Base-by-base conservation (phyloP, 2,329 filamentous ascomycete genomes). In the Pseudopithomyces chartarum region DNA sequence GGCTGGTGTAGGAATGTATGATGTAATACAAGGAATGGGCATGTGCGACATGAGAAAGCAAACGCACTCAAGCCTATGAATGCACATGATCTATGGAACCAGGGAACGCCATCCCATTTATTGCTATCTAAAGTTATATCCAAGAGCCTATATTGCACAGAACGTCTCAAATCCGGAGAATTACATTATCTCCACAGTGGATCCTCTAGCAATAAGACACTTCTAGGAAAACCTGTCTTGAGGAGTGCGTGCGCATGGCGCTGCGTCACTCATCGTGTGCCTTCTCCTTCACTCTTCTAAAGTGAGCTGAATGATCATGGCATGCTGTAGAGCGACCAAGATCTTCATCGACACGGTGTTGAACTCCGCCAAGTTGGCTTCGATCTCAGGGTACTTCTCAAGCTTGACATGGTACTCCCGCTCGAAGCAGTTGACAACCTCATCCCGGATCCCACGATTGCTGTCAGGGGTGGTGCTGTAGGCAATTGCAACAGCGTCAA, bases 401-500 rank as follows among this genome's bases (percentile, higher is more conserved):
- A 65, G 29, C 15, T 62, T 39, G 17, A 59, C 33, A 13, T 54
- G 26, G 36, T 62, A 63, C 12, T 78, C 68, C 7, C 20, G 13
- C n/a, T 40, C 40, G 22, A 65, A 6, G 34, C 34, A 38, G 6
- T 38, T 3, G 34, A n/a, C 34, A n/a, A 38, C 11, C 34, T 13
- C 12, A 38, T 38, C 34, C 5, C 34, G 34, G 13, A 38, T 5
- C n/a, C 5, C 34, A 12, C 34, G 34, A 4, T 13, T 38, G 11
- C 3, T 13, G 5, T 5, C 34, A 5, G n/a, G 12, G n/a, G 34
- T 38, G 12, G 34, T 38, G n/a, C 3, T 38, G n/a, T 38, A n/a
- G n/a, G 13, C 34, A 13, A 58, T 38, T 26, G 66, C 58, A 6
- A 72, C 69, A 0, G 71, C 66, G n/a, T 63, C 60, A 7, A 68